These are phyloP conservation scores for Bombardia bombarda DNA, from an alignment of 495 filamentous ascomycete species.

Conservation along the genomic window DNA sequence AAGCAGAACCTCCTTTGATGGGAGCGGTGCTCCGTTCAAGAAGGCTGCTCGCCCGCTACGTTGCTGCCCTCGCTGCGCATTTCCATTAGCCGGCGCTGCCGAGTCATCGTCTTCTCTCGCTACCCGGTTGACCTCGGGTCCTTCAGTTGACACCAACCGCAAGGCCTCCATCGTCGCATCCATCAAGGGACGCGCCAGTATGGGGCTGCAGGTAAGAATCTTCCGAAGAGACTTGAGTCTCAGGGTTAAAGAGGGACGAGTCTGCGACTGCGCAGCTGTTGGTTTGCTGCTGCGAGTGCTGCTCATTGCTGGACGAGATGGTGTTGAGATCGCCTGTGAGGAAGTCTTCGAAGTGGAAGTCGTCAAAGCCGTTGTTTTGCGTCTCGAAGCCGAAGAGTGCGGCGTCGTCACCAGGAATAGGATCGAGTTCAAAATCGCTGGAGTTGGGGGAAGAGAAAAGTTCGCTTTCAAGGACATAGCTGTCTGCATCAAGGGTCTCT, in stretches of 20 bases:
- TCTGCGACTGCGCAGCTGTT: conserved; percentile 29
- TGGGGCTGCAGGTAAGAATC: conserved; percentile 75
- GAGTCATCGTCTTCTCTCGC: conserved; percentile 29
- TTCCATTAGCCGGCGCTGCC: conserved; percentile 18
- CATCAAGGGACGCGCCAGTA: conserved; percentile 81
- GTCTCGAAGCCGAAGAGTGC: no score
- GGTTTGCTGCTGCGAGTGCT: conserved; percentile 28
- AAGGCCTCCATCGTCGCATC: conserved; percentile 87
- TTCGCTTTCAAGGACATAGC: conserved; percentile 68
- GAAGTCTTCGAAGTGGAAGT: conserved; percentile 47
- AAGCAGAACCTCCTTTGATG: conserved; percentile 45
- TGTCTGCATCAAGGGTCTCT: conserved; percentile 51
- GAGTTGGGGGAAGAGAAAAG: conserved; percentile 61
- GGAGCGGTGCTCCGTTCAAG: no score
- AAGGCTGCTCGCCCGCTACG: conserved; percentile 30
- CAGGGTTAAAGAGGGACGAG: conserved; percentile 36
- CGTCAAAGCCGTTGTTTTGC: conserved; percentile 35
- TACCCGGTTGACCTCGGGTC: conserved; percentile 31
- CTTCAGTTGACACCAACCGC: conserved; percentile 54
- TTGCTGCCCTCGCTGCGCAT: conserved; percentile 27
- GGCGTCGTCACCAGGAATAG: conserved; percentile 70
- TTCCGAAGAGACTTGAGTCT: conserved; percentile 42
- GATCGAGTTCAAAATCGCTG: conserved; percentile 70
- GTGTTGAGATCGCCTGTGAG: conserved; percentile 41
- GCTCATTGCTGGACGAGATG: conserved; percentile 15